Evolutionary conservation across 352 stramenopile genomes (phyloP), one percentile per base, ranked within the genome.

Genomic region (Pythium dissotocum): DNA sequence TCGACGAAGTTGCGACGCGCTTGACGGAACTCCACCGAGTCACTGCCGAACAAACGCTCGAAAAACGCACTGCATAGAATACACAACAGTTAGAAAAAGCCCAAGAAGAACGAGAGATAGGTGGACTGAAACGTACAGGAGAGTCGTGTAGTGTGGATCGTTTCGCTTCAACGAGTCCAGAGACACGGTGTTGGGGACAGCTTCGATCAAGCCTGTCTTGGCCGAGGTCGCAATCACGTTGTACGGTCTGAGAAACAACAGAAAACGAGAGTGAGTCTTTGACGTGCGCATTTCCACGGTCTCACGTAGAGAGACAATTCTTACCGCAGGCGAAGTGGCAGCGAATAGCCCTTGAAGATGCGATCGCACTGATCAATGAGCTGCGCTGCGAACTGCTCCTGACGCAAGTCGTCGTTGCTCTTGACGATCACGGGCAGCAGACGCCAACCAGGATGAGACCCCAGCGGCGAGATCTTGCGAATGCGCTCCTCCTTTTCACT

Each of bases 331-430:
- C 84, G 97, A 14, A 99, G 83, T 28, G 95, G 91, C 24, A 99
- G 73, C 16, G 87, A 84, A n/a, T 97, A 96, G 52, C 94, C 89
- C 61, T 95, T 81, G 72, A 99, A 99, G 64, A 98, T 98, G 52
- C 97, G 89, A 42, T 97, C 83, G 60, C 96, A 99, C 53, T 98
- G 85, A 24, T 93, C 84, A 67, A 99, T 99, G 4, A 99, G 77
- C 72, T 99, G 96, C 63, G 98, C 96, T 0, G 97, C 94, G 77
- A 99, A 99, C 32, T 98, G 91, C 77, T 99, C 97, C 75, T 99
- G 98, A 2, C 97, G 86, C 57, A 99, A 76, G 61, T 99, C 97
- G 72, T 99, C 98, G 67, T 99, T 98, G 52, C 94, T 98, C 80
- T 95, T 99, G 2, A 99, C 95, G 67, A 99, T 99, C 18, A 99